A percentile compares a stretch with the other conserved stretches of the same genome.
phyloP scores from a whole-genome alignment of 805 yeast species.

The Candida koratica region DNA sequence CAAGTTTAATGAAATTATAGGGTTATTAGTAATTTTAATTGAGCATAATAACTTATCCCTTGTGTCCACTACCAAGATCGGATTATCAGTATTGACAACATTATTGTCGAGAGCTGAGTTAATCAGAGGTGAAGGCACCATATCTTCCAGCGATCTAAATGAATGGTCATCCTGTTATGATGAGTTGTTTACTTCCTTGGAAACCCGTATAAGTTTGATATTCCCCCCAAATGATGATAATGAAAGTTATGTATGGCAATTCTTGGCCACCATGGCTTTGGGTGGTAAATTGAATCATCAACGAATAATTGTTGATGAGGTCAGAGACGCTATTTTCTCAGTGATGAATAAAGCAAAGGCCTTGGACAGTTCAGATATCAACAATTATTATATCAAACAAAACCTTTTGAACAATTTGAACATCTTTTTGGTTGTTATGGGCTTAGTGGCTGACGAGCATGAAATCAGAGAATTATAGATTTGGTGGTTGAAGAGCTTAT shows the following conservation, averaged over 20 bases:
- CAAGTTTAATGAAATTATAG: constrained; percentile 72
- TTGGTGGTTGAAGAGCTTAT: constrained; percentile 8
- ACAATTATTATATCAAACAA: constrained; percentile 44
- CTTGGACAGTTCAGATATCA: constrained; percentile 46
- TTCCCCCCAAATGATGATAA: constrained; percentile 67
- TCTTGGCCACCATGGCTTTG: constrained; percentile 86
- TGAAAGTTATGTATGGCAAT: constrained; percentile 84
- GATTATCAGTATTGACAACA: constrained; percentile 84
- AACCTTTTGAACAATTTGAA: constrained; percentile 76
- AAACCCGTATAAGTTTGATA: constrained; percentile 68
- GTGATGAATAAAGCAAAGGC: constrained; percentile 76
- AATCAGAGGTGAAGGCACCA: constrained; percentile 75
- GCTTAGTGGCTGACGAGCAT: constrained; percentile 84
- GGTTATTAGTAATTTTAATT: constrained; percentile 64
- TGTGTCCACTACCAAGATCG: constrained; percentile 70
- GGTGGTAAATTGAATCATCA: constrained; percentile 90
- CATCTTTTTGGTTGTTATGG: constrained; percentile 93
- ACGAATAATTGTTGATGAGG: constrained; percentile 89
- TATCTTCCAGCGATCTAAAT: constrained; percentile 51
- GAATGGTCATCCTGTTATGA: constrained; percentile 83
- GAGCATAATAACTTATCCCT: constrained; percentile 67
- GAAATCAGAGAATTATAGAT: constrained; percentile 71
- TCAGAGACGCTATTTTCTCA: constrained; percentile 88
- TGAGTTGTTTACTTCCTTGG: constrained; percentile 71
- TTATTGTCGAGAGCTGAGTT: constrained; percentile 87